phyloP scores from a whole-genome alignment of 768 basidiomycete species.

The Lactarius hengduanensis region DNA sequence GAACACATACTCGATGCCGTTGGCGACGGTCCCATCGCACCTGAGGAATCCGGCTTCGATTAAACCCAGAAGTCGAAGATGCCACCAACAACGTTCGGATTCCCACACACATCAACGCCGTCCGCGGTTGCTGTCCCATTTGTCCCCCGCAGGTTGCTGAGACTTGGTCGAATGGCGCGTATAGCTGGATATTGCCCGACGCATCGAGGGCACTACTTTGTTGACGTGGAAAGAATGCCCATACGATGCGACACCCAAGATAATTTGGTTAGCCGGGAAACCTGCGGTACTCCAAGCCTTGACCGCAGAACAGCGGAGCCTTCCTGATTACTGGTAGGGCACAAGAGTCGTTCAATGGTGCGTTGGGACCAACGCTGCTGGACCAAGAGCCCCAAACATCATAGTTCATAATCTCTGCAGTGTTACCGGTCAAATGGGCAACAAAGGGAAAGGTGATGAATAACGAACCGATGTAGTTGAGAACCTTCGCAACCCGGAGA shows the following conservation, averaged over 20 bases:
- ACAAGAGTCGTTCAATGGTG: constrained; percentile 28
- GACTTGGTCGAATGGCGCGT: constrained; percentile 50
- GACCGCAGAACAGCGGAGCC: constrained; percentile 25
- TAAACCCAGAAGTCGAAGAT: constrained; percentile 26
- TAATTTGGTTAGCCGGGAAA: constrained; percentile 49
- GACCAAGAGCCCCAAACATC: constrained; percentile 26
- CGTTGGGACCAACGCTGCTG: constrained; percentile 19
- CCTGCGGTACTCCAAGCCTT: constrained; percentile 22
- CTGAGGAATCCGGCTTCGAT: constrained; percentile 19
- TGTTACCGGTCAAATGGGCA: not conserved
- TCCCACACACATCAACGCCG: constrained; percentile 37
- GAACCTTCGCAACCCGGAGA: constrained; percentile 20
- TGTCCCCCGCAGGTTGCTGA: constrained; percentile 45
- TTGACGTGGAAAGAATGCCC: constrained; percentile 68
- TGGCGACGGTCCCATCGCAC: constrained; percentile 18
- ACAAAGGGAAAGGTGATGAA: not conserved
- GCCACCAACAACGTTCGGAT: constrained; percentile 31
- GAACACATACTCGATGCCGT: constrained; percentile 51
- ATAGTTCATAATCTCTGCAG: constrained; percentile 26
- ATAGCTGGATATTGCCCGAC: constrained; percentile 42
- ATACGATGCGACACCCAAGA: constrained; percentile 83
- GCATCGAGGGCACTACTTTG: constrained; percentile 38
- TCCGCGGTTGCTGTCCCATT: constrained; percentile 32
- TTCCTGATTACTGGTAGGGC: not conserved
- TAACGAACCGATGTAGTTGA: constrained; percentile 24